These are phyloP conservation scores for Nitzschia sp. DNA, from an alignment of 108 stramenopile species.

Conservation along the genomic window DNA sequence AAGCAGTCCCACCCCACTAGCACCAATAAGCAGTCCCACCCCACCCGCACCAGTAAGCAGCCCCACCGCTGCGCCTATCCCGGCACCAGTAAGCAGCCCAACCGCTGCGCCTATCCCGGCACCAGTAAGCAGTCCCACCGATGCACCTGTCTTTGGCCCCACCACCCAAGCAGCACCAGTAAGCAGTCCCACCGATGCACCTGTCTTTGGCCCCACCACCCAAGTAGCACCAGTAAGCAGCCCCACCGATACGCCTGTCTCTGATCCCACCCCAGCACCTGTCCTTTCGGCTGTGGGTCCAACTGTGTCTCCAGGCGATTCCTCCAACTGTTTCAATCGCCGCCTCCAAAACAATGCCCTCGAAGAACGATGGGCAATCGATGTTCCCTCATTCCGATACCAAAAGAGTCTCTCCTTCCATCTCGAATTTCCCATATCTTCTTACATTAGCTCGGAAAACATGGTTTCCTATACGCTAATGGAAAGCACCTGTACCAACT, in stretches of 20 bases:
- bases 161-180: not conserved
- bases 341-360: constrained; percentile 5
- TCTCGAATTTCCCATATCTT: not conserved
- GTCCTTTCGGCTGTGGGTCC: no score
- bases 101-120: no score
- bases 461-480: not conserved
- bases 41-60: no score
- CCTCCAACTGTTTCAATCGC: not conserved
- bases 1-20: no score
- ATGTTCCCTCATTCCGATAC: not conserved
- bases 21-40: no score
- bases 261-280: no score
- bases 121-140: no score
- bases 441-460: not conserved
- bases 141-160: not conserved
- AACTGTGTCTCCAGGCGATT: no score
- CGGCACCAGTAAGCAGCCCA: not conserved
- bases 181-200: not conserved
- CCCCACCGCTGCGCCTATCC: not conserved
- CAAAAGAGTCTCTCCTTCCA: constrained; percentile 2
- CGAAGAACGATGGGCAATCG: not conserved
- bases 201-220: not conserved
- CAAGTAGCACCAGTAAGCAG: no score
- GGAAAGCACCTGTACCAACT: constrained; percentile 1
- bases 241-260: no score